Percentiles rank a stretch among this genome's conserved stretches.
Evolutionary conservation across 169 alveolate species (phyloP).

Genomic region (Plasmodium falciparum): DNA sequence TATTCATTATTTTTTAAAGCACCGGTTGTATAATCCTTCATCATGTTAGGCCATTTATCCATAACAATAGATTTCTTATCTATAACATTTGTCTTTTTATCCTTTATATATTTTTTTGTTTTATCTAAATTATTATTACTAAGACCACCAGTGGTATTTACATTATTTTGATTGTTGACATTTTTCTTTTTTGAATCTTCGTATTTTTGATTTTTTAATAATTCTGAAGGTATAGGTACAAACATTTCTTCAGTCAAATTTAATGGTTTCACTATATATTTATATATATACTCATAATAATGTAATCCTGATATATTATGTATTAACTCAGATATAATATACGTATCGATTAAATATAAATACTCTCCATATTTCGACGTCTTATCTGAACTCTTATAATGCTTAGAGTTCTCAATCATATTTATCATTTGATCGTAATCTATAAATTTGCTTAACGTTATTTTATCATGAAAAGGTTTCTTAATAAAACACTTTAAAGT

Average conservation of each 20-base stretch:
- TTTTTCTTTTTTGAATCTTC: slow-evolving; percentile 20
- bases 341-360: slow-evolving; percentile 55
- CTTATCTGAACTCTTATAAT: slow-evolving; percentile 11
- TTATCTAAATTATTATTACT: not conserved
- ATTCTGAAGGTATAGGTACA: slow-evolving; percentile 48
- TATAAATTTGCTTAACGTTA: slow-evolving; percentile 67
- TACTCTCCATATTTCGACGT: slow-evolving; percentile 38
- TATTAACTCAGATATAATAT: slow-evolving; percentile 52
- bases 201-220: slow-evolving; percentile 21
- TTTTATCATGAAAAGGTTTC: slow-evolving; percentile 80
- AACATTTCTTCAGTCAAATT: slow-evolving; percentile 61
- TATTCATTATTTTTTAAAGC: slow-evolving; percentile 17
- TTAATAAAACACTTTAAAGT: slow-evolving; percentile 78
- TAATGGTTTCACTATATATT: slow-evolving; percentile 58
- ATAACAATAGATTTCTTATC: slow-evolving; percentile 2
- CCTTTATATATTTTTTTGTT: slow-evolving; percentile 27
- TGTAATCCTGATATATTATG: slow-evolving; percentile 53
- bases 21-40: not conserved
- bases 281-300: slow-evolving; percentile 59
- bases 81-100: not conserved
- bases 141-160: not conserved
- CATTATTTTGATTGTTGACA: not conserved
- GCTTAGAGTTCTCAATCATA: slow-evolving; percentile 78
- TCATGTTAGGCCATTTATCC: not conserved
- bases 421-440: slow-evolving; percentile 67